A percentile compares a stretch with the other conserved stretches of the same genome.
phyloP scores from a whole-genome alignment of 768 basidiomycete genomes.

The Mycena galopus region DNA sequence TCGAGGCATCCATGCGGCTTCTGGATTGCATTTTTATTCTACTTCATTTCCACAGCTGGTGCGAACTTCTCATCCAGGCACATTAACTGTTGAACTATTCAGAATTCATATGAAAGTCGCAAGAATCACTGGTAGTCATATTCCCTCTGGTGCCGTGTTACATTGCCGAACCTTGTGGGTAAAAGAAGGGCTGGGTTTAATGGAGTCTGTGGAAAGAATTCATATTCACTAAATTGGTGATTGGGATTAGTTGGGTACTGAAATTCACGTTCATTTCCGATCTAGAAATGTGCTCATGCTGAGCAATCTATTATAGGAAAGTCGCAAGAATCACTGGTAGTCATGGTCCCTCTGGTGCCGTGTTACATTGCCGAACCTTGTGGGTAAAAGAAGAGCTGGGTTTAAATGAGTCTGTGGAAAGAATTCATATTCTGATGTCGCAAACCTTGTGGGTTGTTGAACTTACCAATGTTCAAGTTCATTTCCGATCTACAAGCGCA shows the following conservation, averaged over 20 bases:
- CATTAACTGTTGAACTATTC: conserved; percentile 10
- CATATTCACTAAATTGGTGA: neutral
- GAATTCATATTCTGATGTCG: neutral
- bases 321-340: conserved; percentile 8
- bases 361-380: conserved; percentile 10
- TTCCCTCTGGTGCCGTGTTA: conserved; percentile 7
- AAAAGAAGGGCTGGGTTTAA: no score
- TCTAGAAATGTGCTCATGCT: neutral
- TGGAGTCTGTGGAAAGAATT: no score
- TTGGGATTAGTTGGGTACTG: neutral
- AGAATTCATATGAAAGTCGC: conserved; percentile 3
- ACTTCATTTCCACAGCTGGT: conserved; percentile 8
- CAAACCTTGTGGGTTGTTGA: no score
- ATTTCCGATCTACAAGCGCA: conserved; percentile 2
- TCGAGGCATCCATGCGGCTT: neutral
- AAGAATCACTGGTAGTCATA: conserved; percentile 8
- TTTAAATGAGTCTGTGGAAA: no score
- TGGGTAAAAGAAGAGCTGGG: neutral
- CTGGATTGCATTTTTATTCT: conserved; percentile 5
- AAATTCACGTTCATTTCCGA: neutral
- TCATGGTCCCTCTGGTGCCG: conserved; percentile 6
- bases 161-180: conserved; percentile 7
- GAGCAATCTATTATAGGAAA: neutral
- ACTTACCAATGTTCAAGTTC: neutral
- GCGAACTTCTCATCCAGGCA: conserved; percentile 4